These are phyloP conservation scores for Flaveria floridana DNA, from an alignment of 140 eudicot genomes.

Conservation along the genomic window DNA sequence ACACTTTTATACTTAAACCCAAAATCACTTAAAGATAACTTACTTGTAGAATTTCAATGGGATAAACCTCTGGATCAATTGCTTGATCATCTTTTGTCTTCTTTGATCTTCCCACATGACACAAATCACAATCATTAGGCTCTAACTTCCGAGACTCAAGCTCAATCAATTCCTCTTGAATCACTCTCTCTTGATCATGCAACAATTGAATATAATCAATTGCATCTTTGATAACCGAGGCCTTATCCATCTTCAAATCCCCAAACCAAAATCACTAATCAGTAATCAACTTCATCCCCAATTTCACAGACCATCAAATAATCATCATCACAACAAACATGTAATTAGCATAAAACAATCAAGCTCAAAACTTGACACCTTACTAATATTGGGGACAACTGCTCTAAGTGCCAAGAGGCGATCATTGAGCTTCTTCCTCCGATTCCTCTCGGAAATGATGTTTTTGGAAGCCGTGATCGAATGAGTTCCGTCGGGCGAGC, in stretches of 20 bases:
- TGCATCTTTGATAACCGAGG: conserved; percentile 81
- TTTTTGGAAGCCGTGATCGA: conserved; percentile 48
- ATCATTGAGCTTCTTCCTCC: conserved; percentile 73
- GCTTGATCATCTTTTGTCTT: conserved; percentile 38
- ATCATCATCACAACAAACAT: too few relatives aligned
- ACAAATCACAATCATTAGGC: conserved; percentile 18
- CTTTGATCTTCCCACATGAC: conserved; percentile 33
- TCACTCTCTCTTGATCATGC: conserved; percentile 55
- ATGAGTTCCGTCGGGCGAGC: conserved; percentile 72
- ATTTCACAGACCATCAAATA: too few relatives aligned
- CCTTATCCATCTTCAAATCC: conserved; percentile 75
- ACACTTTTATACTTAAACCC: too few relatives aligned
- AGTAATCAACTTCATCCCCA: neutral
- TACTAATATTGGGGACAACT: conserved; percentile 80
- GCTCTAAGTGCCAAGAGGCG: conserved; percentile 81
- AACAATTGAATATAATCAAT: conserved; percentile 62
- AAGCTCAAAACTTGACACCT: conserved; percentile 41
- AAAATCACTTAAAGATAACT: neutral
- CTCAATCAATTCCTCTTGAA: conserved; percentile 51
- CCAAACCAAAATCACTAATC: neutral
- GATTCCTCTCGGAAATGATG: conserved; percentile 72
- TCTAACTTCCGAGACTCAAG: conserved; percentile 44
- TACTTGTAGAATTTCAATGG: conserved; percentile 71
- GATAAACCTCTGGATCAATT: conserved; percentile 33
- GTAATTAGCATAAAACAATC: too few relatives aligned